Base-by-base conservation (phyloP, 305 asterid species). In the Fraxinus baroniana region DNA sequence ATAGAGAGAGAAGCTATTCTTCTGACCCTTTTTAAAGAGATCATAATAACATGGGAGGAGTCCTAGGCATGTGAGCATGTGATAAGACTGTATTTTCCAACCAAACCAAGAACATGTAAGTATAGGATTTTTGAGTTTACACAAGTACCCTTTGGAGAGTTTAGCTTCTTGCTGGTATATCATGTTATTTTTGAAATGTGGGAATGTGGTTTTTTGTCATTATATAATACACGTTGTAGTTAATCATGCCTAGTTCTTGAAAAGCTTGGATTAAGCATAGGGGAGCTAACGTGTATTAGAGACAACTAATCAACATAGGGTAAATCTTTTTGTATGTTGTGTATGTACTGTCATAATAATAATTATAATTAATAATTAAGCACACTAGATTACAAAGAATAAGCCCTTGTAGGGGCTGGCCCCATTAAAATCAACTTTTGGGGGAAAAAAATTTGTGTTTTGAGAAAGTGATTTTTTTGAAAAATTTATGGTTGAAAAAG, bases 61-160 rank as follows among this genome's bases (percentile, higher is more conserved):
- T 70, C 89, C 86, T 76, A 86, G 81, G 90, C 97, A 92, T 93
- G 97, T 91, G 97, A 86, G 92, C 97, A 93, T 93, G 97, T 92
- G 97, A 82, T 7, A 57, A 66, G 35, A 83, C 55, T 83, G 83
- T 86, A 57, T 79, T 83, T 83, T 12, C 87, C 85, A 89, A 86
- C 85, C 76, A 76, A 88, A 88, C 79, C 86, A 86, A 80, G 32
- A 35, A 70, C 9, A 64, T 32, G 26, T 37, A 78, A 52, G 75
- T 41, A 80, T 36, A 71, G 37, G 3, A 18, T 36, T 32, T 44
- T 13, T 55, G 6, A 4, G 30, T 52, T 81, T 66, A 85, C 91
- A 72, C 18, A 3, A 76, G 9, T 86, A 81, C 91, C 94, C 92
- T 81, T 80, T 13, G 66, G 81, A 18, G 7, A 68, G 46, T 64